Base-by-base conservation (phyloP, 495 filamentous ascomycete genomes). In the Corynascus novoguineensis region DNA sequence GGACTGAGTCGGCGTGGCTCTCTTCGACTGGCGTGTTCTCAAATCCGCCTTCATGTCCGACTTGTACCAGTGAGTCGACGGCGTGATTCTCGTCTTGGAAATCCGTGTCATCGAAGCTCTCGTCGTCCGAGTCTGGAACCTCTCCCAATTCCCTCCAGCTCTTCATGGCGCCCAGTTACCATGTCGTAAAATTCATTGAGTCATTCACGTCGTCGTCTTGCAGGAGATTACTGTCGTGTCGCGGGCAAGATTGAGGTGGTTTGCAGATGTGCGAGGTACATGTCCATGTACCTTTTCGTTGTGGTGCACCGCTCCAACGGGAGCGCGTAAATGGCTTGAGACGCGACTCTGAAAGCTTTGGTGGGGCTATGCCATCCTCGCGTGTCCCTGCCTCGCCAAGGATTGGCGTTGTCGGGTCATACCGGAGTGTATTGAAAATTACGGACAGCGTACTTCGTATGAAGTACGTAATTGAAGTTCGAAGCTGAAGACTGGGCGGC, bases 121-220 rank as follows among this genome's bases (percentile, higher is more conserved):
- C 79, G 57, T 81, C 79, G 62, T 83, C 79, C 70, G 80, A 81
- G 63, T 80, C 80, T 58, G 78, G 78, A 50, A 83, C 78, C 67
- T 76, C 78, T 63, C 80, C 79, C 66, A 75, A 69, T 72, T 79
- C 75, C 73, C 76, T 81, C 80, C 80, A 83, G 64, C 70, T 72
- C 61, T 66, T 78, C 80, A 82, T 82, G 61, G 58, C 55, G 50
- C 60, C 59, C 35, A 46, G 41, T 59, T 27, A 31, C 59, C 63
- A 73, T 72, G 40, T 65, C 64, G 59, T 48, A 19, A 50, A 24
- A 29, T 14, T 52, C 50, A 60, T 66, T 66, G 53, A 52, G 22
- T 51, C 25, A 50, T 58, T 37, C 25, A 11, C n/a, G n/a, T n/a
- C n/a, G n/a, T n/a, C n/a, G n/a, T n/a, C n/a, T n/a, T n/a, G n/a